A percentile compares a stretch with the other conserved stretches of the same genome.
Evolutionary conservation across 345 rosid genomes (phyloP).

Genomic region (Salix exigua): DNA sequence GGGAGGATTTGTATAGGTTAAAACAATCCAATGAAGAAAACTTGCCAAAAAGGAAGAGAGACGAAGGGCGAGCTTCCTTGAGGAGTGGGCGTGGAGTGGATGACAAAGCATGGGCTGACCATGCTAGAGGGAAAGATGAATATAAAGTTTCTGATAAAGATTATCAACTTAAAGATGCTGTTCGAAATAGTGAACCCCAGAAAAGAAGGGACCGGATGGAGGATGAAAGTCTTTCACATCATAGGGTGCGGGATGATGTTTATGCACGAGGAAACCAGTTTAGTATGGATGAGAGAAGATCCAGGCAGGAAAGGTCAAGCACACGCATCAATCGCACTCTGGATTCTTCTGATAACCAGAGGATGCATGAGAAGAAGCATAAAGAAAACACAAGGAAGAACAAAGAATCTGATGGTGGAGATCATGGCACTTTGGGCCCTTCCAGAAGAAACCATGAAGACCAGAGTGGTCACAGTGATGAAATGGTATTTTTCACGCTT

Average conservation of each 20-base stretch:
- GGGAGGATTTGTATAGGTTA: slow-evolving; percentile 56
- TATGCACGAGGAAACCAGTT: slow-evolving; percentile 51
- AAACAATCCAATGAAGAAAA: slow-evolving; percentile 57
- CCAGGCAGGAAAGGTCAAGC: slow-evolving; percentile 63
- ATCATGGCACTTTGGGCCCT: slow-evolving; percentile 36
- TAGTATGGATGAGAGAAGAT: slow-evolving; percentile 56
- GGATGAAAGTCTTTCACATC: slow-evolving; percentile 57
- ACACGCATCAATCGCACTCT: slow-evolving; percentile 49
- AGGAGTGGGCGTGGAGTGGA: slow-evolving; percentile 66
- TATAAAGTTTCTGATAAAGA: slow-evolving; percentile 65
- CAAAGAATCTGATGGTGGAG: slow-evolving; percentile 62
- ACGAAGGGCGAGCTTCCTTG: slow-evolving; percentile 48
- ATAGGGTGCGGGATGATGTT: slow-evolving; percentile 59
- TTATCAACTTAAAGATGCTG: slow-evolving; percentile 51
- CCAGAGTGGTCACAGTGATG: slow-evolving; percentile 51
- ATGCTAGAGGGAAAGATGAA: slow-evolving; percentile 58
- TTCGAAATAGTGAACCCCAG: slow-evolving; percentile 55
- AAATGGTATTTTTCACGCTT: slow-evolving; percentile 58
- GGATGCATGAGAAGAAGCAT: slow-evolving; percentile 58
- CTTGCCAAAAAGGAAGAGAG: slow-evolving; percentile 62
- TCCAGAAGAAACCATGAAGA: slow-evolving; percentile 67
- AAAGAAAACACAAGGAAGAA: slow-evolving; percentile 61
- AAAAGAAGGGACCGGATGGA: slow-evolving; percentile 66
- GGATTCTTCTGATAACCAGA: slow-evolving; percentile 53
- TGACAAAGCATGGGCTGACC: slow-evolving; percentile 60